Conservation (phyloP, 495 filamentous ascomycete genomes). For the Terfezia claveryi region DNA sequence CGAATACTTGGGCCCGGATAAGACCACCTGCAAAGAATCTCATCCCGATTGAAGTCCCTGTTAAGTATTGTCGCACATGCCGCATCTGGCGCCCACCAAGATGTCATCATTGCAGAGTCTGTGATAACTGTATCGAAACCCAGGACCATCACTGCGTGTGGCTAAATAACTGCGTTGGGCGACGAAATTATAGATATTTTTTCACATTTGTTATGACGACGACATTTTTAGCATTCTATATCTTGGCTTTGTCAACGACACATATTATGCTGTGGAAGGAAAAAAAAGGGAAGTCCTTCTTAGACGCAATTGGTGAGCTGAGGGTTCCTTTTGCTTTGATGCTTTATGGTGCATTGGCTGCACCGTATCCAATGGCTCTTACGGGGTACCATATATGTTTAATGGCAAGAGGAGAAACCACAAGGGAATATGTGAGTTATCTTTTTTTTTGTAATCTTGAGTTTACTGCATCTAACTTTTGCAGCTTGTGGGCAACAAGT, state of each 20-base stretch:
- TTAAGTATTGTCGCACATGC: constrained; percentile 94
- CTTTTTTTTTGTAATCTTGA: not conserved
- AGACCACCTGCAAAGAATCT: constrained; percentile 41
- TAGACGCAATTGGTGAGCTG: constrained; percentile 29
- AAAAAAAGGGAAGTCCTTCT: constrained; percentile 39
- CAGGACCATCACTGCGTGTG: constrained; percentile 98
- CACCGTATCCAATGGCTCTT: constrained; percentile 64
- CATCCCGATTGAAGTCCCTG: constrained; percentile 66
- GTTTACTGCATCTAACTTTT: not conserved
- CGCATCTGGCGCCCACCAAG: constrained; percentile 90
- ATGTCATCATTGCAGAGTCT: constrained; percentile 87
- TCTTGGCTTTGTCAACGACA: constrained; percentile 51
- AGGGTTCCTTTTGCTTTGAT: constrained; percentile 76
- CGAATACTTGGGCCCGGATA: constrained; percentile 77
- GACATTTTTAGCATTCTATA: constrained; percentile 52
- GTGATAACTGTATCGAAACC: constrained; percentile 91
- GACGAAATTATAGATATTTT: constrained; percentile 95
- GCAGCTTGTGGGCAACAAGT: constrained; percentile 42
- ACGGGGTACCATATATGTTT: constrained; percentile 78
- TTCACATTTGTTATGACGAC: constrained; percentile 63
- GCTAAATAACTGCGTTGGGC: constrained; percentile 96
- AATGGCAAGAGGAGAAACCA: constrained; percentile 77
- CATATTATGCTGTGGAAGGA: constrained; percentile 56
- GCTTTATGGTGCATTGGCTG: constrained; percentile 52
- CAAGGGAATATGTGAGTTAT: constrained; percentile 76